Evolutionary conservation across 495 filamentous ascomycete genomes (phyloP), one percentile per base, ranked within the genome.

Genomic region (Podospora comata): DNA sequence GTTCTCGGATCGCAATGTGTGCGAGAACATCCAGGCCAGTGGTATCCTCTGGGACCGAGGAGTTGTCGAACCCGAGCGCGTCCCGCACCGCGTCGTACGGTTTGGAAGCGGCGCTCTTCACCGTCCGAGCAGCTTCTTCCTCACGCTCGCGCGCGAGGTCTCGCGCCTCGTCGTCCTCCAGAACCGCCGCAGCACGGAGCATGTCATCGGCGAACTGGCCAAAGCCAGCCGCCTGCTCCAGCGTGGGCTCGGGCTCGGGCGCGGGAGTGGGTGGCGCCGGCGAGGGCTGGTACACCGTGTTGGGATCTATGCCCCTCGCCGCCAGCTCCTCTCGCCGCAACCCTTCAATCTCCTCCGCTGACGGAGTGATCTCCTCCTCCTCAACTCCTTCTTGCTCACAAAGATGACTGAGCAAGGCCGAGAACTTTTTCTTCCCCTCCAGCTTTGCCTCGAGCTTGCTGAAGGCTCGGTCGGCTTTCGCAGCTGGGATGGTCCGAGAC

Each of bases 41-140:
- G 13, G 68, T 71, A 27, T 74, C 70, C 48, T 19, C 28, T 2
- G 65, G 54, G 20, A 70, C 66, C 13, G 61, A n/a, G 16, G 74
- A 61, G 7, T 75, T 73, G 19, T 68, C 74, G 59, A 74, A 77
- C 15, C 77, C 78, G 66, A 84, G 82, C 0, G 82, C 78, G 60
- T 84, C 81, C 61, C 82, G 73, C 30, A 84, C 80, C 18, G 81
- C 81, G 65, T 84, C 82, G 70, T 82, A 84, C 19, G 81, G 80
- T 20, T 78, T 76, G 5, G 82, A 79, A 18, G 70, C 70, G 48
- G 70, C 27, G n/a, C 65, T 71, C 59, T 71, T 71, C 13, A 74
- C 68, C 4, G 62, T 34, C 19, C 67, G 67, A 1, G 71, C 32
- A 15, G 71, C 63, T 39, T 65, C 70, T 27, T 79, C 73, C 27